Conservation (phyloP, 352 stramenopile species). For the Globisporangium iwayamae region DNA sequence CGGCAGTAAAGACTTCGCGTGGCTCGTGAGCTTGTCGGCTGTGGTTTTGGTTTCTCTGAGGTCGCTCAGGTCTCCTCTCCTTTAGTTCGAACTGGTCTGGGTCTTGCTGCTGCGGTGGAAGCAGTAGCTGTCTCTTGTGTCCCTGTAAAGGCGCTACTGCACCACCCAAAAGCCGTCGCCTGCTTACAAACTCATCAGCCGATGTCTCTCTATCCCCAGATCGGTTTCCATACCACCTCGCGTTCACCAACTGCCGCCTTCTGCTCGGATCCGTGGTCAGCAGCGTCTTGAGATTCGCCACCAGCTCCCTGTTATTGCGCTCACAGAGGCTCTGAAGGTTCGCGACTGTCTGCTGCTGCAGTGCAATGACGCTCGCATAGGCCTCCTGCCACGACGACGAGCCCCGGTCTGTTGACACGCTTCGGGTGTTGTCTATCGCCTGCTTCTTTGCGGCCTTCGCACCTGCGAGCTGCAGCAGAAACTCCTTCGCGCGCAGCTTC, state of each 20-base stretch:
- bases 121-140: background rate
- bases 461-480: constrained; percentile 57
- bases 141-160: background rate
- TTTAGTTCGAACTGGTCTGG: constrained; percentile 25
- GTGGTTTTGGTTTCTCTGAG: background rate
- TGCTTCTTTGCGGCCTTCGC: constrained; percentile 8
- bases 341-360: constrained; percentile 77
- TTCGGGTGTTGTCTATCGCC: constrained; percentile 5
- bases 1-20: background rate
- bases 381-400: constrained; percentile 62
- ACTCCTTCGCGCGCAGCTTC: constrained; percentile 59
- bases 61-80: background rate
- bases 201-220: background rate
- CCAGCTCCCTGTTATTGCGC: constrained; percentile 34
- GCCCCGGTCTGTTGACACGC: constrained; percentile 26
- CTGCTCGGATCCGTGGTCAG: constrained; percentile 42
- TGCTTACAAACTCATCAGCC: background rate
- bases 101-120: constrained; percentile 59
- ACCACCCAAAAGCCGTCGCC: background rate
- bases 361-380: constrained; percentile 61
- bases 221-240: constrained; percentile 1
- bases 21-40: background rate
- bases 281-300: constrained; percentile 51
- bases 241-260: constrained; percentile 20
- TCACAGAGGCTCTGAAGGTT: constrained; percentile 55